phyloP scores from a whole-genome alignment of 108 stramenopile genomes.

The Seminavis robusta region DNA sequence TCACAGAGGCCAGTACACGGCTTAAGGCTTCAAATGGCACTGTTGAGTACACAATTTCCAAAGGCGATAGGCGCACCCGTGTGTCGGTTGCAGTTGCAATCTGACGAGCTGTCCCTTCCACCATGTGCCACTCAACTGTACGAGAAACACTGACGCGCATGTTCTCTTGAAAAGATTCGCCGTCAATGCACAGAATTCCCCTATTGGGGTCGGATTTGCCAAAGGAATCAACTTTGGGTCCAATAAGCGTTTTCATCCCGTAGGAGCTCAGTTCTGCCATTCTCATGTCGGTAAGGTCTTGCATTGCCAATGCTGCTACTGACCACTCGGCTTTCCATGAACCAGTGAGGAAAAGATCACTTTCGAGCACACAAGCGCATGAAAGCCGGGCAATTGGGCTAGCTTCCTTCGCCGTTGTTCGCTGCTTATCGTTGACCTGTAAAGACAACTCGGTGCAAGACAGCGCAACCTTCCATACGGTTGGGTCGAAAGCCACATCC shows the following conservation, averaged over 20 bases:
- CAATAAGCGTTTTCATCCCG: too few relatives aligned
- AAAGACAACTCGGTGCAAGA: slow-evolving; percentile 38
- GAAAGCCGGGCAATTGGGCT: slow-evolving; percentile 34
- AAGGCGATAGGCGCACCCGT: slow-evolving; percentile 37
- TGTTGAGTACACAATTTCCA: slow-evolving; percentile 65
- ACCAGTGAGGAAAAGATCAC: slow-evolving; percentile 33
- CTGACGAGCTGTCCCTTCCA: too few relatives aligned
- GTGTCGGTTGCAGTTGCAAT: slow-evolving; percentile 26
- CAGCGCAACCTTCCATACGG: slow-evolving; percentile 30
- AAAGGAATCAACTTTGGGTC: too few relatives aligned
- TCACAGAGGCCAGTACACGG: slow-evolving; percentile 51
- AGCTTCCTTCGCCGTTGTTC: background rate
- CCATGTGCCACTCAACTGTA: slow-evolving; percentile 13
- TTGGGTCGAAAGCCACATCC: too few relatives aligned
- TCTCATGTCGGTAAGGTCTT: slow-evolving; percentile 35
- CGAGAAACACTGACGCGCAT: slow-evolving; percentile 18
- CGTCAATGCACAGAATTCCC: too few relatives aligned
- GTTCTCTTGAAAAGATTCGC: slow-evolving; percentile 11
- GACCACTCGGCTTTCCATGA: slow-evolving; percentile 35
- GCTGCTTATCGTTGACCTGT: slow-evolving; percentile 38
- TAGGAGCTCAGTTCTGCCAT: too few relatives aligned
- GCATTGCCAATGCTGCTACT: slow-evolving; percentile 31
- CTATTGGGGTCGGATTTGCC: too few relatives aligned
- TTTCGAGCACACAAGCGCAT: slow-evolving; percentile 31
- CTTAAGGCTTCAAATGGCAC: slow-evolving; percentile 52